Conservation (phyloP, 352 stramenopile species). For the Blastocystis sp. region DNA sequence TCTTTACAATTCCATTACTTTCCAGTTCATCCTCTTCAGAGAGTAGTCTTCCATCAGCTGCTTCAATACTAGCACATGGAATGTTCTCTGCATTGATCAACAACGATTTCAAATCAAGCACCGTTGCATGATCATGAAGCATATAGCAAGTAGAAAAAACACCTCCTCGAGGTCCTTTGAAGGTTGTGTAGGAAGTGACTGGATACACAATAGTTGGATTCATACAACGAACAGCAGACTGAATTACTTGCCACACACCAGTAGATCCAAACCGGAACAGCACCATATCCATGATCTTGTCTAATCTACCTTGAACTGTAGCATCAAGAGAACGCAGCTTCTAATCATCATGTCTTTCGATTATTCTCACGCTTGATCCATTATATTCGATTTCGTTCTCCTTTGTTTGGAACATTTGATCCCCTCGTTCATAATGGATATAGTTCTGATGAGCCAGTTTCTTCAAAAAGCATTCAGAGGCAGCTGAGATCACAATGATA, state of each 20-base stretch:
- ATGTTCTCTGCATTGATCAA: slow-evolving; percentile 57
- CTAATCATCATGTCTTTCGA: slow-evolving; percentile 35
- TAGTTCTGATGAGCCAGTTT: slow-evolving; percentile 72
- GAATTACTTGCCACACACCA: slow-evolving; percentile 76
- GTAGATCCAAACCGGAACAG: slow-evolving; percentile 78
- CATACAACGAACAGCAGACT: slow-evolving; percentile 72
- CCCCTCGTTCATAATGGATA: slow-evolving; percentile 77
- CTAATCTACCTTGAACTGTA: slow-evolving; percentile 74
- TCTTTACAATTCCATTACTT: slow-evolving; percentile 47
- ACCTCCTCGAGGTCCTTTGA: slow-evolving; percentile 63
- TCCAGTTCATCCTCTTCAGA: slow-evolving; percentile 53
- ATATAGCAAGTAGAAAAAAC: slow-evolving; percentile 57
- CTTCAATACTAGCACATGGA: slow-evolving; percentile 53
- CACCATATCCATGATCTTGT: slow-evolving; percentile 80
- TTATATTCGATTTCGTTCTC: slow-evolving; percentile 69
- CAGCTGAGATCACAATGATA: slow-evolving; percentile 64
- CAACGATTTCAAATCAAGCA: slow-evolving; percentile 42
- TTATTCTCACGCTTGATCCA: not conserved
- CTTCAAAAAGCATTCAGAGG: slow-evolving; percentile 72
- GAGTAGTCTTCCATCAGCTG: slow-evolving; percentile 46
- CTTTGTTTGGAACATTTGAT: slow-evolving; percentile 76
- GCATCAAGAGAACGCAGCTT: slow-evolving; percentile 72
- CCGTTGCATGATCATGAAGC: slow-evolving; percentile 38
- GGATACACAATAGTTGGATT: slow-evolving; percentile 77
- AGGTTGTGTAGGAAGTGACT: slow-evolving; percentile 78